Evolutionary conservation across 352 stramenopile genomes (phyloP).

Genomic region (Phytophthora citricola): DNA sequence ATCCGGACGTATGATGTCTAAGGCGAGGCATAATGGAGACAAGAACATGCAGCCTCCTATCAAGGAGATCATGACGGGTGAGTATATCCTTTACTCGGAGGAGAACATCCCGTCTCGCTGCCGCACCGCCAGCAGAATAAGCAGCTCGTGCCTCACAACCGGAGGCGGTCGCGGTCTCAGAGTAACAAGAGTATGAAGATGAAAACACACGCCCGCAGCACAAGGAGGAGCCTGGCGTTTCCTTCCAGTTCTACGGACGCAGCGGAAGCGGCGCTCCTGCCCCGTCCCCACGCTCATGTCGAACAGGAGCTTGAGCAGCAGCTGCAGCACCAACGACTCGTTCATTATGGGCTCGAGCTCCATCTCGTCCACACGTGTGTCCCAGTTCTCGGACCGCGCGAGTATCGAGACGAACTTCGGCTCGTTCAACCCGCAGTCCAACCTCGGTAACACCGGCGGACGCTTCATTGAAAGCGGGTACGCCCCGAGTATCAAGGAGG

Average conservation of each 20-base stretch:
- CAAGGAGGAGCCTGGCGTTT: slow-evolving; percentile 48
- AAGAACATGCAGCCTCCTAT: slow-evolving; percentile 30
- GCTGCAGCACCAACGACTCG: slow-evolving; percentile 60
- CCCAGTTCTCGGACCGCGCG: slow-evolving; percentile 63
- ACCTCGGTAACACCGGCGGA: slow-evolving; percentile 21
- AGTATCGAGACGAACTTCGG: slow-evolving; percentile 82
- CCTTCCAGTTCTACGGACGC: slow-evolving; percentile 74
- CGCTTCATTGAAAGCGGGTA: slow-evolving; percentile 55
- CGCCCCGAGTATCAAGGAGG: slow-evolving; percentile 69
- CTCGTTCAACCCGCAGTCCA: slow-evolving; percentile 61
- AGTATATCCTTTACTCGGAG: slow-evolving; percentile 48
- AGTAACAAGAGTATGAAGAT: slow-evolving; percentile 33
- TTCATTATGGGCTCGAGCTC: slow-evolving; percentile 55
- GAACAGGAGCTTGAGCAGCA: slow-evolving; percentile 38
- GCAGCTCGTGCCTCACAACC: slow-evolving; percentile 26
- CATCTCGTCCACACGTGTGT: slow-evolving; percentile 54
- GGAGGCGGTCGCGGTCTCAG: slow-evolving; percentile 24
- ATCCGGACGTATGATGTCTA: slow-evolving; percentile 59
- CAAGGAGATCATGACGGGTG: slow-evolving; percentile 37
- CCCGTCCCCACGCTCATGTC: slow-evolving; percentile 18
- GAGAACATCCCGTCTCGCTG: slow-evolving; percentile 35
- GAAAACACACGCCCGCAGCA: slow-evolving; percentile 14
- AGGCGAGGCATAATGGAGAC: slow-evolving; percentile 28
- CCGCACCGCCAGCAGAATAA: slow-evolving; percentile 32
- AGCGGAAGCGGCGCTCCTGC: slow-evolving; percentile 35